These are phyloP conservation scores for Pterocarpus macrocarpus DNA, from an alignment of 306 rosid species.

Conservation along the genomic window DNA sequence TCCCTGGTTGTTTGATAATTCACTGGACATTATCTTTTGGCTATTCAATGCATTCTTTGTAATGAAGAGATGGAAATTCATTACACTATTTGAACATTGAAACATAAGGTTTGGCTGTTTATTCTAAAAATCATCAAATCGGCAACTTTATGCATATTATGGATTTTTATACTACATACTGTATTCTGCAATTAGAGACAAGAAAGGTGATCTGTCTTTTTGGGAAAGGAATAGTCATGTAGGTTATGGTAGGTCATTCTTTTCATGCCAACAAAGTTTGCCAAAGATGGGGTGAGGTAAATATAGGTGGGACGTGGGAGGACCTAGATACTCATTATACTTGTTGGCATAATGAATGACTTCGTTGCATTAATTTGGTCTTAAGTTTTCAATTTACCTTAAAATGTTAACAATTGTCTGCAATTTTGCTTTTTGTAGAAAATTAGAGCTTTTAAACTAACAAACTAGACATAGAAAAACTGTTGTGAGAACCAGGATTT, in stretches of 20 bases:
- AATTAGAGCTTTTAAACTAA: background rate
- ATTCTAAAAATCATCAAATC: background rate
- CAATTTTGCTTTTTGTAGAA: background rate
- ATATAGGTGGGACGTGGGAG: constrained; percentile 2
- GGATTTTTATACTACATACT: background rate
- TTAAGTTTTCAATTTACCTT: background rate
- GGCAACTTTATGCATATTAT: background rate
- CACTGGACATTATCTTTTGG: background rate
- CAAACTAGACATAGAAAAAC: constrained; percentile 1
- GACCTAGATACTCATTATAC: constrained; percentile 7
- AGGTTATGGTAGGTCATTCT: background rate
- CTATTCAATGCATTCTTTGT: background rate
- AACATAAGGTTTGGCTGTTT: constrained; percentile 4
- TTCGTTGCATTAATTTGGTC: background rate
- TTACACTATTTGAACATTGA: background rate
- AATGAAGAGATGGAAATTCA: background rate
- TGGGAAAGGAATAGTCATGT: background rate
- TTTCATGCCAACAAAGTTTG: constrained; percentile 2
- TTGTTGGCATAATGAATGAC: background rate
- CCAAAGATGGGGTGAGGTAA: background rate
- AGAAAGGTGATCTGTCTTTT: background rate
- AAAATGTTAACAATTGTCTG: background rate
- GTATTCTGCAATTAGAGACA: background rate
- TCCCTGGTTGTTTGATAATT: background rate
- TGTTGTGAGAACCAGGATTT: constrained; percentile 28